Percentiles rank a stretch among this genome's conserved stretches.
These are phyloP conservation scores for Pseudocercospora pini-densiflorae DNA, from an alignment of 2,329 filamentous ascomycete species.

Conservation along the genomic window DNA sequence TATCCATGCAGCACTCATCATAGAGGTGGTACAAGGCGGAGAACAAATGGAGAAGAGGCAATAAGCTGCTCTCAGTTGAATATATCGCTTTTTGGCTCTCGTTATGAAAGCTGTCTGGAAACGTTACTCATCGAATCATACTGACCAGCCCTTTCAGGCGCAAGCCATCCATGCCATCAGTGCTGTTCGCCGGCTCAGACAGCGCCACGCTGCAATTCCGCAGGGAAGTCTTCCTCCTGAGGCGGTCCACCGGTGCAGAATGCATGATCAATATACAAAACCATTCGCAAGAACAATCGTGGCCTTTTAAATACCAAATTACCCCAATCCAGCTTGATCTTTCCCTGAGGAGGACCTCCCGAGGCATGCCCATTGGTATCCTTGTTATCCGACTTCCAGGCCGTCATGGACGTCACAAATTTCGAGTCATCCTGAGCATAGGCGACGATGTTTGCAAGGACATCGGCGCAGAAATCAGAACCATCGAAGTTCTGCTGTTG, in stretches of 20 bases:
- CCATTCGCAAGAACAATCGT: conserved; percentile 26
- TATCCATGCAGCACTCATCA: too few species aligned
- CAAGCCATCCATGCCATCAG: neutral
- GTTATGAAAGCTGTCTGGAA: too few species aligned
- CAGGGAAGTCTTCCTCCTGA: conserved; percentile 27
- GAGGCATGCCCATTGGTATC: conserved; percentile 17
- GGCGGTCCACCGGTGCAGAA: conserved; percentile 28
- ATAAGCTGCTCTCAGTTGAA: too few species aligned
- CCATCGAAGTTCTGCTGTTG: conserved; percentile 31
- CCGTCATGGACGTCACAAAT: conserved; percentile 28
- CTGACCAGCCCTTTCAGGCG: neutral
- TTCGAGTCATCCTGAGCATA: conserved; percentile 29
- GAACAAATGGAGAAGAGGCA: too few species aligned
- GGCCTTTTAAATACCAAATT: conserved; percentile 31
- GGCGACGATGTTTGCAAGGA: conserved; percentile 28
- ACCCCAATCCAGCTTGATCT: conserved; percentile 30
- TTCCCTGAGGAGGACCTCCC: conserved; percentile 14
- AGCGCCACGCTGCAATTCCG: conserved; percentile 27
- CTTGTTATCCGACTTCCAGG: conserved; percentile 23
- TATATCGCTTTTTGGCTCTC: too few species aligned
- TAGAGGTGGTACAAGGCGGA: too few species aligned
- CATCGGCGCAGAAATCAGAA: conserved; percentile 29
- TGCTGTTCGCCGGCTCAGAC: conserved; percentile 3
- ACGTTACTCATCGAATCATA: neutral
- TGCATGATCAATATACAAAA: conserved; percentile 28